Percentiles rank a stretch among this genome's conserved stretches.
phyloP scores from a whole-genome alignment of 371 early-diverging fungal genomes.

The Mucor plumbeus region DNA sequence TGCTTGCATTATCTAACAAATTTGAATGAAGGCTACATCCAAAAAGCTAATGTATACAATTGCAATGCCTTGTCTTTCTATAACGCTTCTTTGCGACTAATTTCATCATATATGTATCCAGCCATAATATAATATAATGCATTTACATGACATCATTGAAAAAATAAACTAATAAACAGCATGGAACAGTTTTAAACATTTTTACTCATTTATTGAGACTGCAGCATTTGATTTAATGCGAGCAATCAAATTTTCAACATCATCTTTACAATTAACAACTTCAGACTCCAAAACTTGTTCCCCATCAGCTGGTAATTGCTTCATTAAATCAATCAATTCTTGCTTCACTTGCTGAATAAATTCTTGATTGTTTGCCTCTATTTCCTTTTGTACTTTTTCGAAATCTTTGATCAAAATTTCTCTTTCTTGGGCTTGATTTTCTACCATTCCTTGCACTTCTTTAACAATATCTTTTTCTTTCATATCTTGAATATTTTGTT shows the following conservation, averaged over 20 bases:
- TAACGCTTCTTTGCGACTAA: background rate
- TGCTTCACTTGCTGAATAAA: slow-evolving; percentile 24
- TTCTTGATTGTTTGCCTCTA: slow-evolving; percentile 18
- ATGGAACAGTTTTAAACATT: background rate
- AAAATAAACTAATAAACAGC: background rate
- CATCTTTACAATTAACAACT: slow-evolving; percentile 34
- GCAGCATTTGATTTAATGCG: slow-evolving; percentile 26
- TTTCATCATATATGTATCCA: background rate
- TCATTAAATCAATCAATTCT: slow-evolving; percentile 9
- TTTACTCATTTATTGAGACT: slow-evolving; percentile 8
- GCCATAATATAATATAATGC: background rate
- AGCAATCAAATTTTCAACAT: slow-evolving; percentile 28
- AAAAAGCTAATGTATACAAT: background rate
- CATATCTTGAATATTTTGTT: slow-evolving; percentile 19
- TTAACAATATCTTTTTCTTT: slow-evolving; percentile 18
- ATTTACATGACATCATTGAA: background rate
- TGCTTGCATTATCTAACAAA: background rate
- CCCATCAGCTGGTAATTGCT: slow-evolving; percentile 8
- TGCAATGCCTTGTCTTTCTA: background rate
- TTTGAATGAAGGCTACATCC: no score
- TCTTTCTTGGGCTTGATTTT: slow-evolving; percentile 29
- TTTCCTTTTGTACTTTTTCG: slow-evolving; percentile 16
- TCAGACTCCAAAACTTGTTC: slow-evolving; percentile 14
- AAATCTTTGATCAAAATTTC: slow-evolving; percentile 6
- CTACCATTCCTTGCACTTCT: slow-evolving; percentile 17